Evolutionary conservation across 331 rosid species (phyloP).

Genomic region (Saraca asoca): DNA sequence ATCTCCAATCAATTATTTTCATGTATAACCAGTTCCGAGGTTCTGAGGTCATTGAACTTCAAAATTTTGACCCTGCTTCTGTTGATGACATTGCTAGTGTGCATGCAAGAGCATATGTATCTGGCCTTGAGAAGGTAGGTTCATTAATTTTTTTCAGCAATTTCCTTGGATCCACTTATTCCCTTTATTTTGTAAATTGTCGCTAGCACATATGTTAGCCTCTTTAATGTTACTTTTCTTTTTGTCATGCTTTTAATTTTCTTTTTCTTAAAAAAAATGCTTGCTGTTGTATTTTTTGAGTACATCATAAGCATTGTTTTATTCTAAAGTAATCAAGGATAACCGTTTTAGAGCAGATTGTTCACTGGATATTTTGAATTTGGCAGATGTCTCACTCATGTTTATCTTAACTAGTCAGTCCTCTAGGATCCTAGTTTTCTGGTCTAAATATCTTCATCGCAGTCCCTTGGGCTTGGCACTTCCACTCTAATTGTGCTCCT

Average conservation of each 20-base stretch:
- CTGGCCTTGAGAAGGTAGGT: constrained; percentile 87
- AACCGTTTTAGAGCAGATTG: constrained; percentile 10
- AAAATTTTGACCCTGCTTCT: constrained; percentile 68
- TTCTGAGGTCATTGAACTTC: constrained; percentile 65
- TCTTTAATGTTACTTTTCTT: not conserved
- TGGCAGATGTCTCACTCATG: not conserved
- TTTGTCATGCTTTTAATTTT: constrained; percentile 5
- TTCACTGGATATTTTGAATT: constrained; percentile 9
- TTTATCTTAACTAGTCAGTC: constrained; percentile 13
- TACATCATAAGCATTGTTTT: constrained; percentile 10
- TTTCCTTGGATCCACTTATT: constrained; percentile 17
- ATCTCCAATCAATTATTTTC: constrained; percentile 17
- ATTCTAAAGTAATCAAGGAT: constrained; percentile 11
- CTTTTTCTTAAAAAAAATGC: not conserved
- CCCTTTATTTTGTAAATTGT: not conserved
- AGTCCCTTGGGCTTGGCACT: constrained; percentile 23
- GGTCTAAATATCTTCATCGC: constrained; percentile 12
- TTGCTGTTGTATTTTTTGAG: constrained; percentile 13
- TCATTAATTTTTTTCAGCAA: not conserved
- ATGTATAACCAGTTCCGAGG: constrained; percentile 66
- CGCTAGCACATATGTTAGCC: constrained; percentile 9
- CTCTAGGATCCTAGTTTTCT: constrained; percentile 22
- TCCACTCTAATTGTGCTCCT: not conserved
- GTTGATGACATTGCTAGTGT: constrained; percentile 79
- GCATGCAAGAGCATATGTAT: constrained; percentile 73